Evolutionary conservation across 495 filamentous ascomycete genomes (phyloP), one percentile per base, ranked within the genome.

Genomic region (Podospora anserina): DNA sequence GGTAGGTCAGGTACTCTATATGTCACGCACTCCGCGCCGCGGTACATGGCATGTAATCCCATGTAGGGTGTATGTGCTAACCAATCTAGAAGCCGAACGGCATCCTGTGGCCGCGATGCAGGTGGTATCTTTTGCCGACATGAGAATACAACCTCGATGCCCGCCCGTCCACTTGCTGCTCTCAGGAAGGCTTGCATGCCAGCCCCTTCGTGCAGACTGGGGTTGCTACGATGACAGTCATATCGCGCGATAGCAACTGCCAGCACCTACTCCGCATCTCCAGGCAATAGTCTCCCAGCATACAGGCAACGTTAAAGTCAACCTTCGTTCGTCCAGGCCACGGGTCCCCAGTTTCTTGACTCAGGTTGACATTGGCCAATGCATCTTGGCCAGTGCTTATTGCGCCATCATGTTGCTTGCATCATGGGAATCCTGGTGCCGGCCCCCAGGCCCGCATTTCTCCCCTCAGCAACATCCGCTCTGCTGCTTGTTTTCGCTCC

Each of bases 71-170:
- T 61, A 28, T 61, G 59, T 28, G 13, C 39, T 49, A 49, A 49
- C 39, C 39, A 49, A 49, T 49, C 39, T 18, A 49, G 39, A 49
- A 49, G 39, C 39, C 39, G 39, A 18, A 49, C 39, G 6, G 15
- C 39, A 49, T 49, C 39, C 39, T 49, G 39, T 49, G 39, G 55
- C 69, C 68, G 64, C 57, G 57, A 68, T 60, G 73, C 70, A 69
- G 70, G 39, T 66, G 70, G 63, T 72, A 62, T 69, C 74, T 70
- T 70, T 70, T 77, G 70, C 72, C 68, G 72, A 75, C 73, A 72
- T 69, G 65, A 63, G 32, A 60, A 71, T 67, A 63, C 64, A 63
- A 73, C 72, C 72, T 65, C 65, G 60, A 65, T 66, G 32, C 34
- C 30, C 61, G 34, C 55, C 61, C 27, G 66, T 53, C 73, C 72